Evolutionary conservation across 164 flowering plant species (phyloP).

Genomic region (Malania oleifera): DNA sequence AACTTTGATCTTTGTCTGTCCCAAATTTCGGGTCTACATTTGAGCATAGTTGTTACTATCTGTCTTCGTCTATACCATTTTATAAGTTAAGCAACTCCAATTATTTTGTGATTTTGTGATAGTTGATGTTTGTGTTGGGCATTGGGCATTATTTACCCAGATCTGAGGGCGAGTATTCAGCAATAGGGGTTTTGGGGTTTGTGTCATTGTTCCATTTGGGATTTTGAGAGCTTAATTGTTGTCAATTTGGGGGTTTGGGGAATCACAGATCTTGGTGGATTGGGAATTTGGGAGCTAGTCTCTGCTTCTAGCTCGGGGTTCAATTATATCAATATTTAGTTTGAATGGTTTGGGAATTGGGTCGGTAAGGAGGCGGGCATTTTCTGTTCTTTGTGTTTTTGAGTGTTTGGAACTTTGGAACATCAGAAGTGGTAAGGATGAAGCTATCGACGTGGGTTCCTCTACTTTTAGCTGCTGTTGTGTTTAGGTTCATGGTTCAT

Average conservation of each 20-base stretch:
- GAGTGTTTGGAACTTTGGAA: constrained; percentile 2
- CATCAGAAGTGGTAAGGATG: constrained; percentile 23
- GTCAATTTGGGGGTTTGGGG: constrained; percentile 4
- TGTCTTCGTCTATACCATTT: too few relatives aligned
- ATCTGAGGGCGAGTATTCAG: constrained; percentile 15
- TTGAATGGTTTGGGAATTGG: neutral
- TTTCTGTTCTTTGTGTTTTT: neutral
- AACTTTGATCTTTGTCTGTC: constrained; percentile 1
- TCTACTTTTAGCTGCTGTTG: constrained; percentile 26
- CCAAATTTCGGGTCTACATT: neutral
- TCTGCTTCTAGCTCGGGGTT: constrained; percentile 8
- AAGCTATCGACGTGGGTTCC: constrained; percentile 21
- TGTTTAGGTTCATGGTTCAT: constrained; percentile 16
- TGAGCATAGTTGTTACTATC: constrained; percentile 1
- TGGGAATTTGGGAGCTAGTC: neutral
- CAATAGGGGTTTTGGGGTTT: neutral
- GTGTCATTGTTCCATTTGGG: neutral
- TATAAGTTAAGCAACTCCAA: neutral
- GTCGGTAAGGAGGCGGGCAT: constrained; percentile 6
- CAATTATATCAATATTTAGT: neutral
- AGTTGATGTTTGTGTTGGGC: neutral
- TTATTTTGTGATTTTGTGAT: neutral
- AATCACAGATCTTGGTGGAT: constrained; percentile 4
- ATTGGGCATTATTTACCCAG: neutral
- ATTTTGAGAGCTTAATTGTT: neutral